A percentile compares a stretch with the other conserved stretches of the same genome.
phyloP scores from a whole-genome alignment of 495 filamentous ascomycete species.

The Neurospora sp. region DNA sequence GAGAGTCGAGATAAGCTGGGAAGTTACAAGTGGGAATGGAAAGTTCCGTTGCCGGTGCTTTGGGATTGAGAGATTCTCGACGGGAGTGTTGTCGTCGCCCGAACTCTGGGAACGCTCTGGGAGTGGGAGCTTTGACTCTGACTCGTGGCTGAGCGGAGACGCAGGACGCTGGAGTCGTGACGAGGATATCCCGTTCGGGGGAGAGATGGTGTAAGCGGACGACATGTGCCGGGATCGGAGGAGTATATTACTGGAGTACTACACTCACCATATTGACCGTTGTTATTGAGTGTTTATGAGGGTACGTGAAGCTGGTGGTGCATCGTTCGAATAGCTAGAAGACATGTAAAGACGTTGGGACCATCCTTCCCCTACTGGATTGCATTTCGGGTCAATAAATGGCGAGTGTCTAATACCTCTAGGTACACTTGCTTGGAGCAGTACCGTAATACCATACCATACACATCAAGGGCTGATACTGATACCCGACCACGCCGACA shows the following conservation, averaged over 20 bases:
- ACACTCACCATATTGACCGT: not conserved
- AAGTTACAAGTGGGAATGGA: not conserved
- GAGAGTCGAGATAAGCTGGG: not conserved
- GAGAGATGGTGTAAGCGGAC: not conserved
- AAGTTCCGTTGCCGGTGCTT: not conserved
- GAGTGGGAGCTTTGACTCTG: not conserved
- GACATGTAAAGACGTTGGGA: no score
- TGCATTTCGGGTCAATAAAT: no score
- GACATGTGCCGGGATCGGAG: not conserved
- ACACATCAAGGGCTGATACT: not conserved
- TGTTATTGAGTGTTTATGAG: not conserved
- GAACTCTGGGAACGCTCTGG: not conserved
- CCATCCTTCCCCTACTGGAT: no score
- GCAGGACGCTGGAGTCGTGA: not conserved
- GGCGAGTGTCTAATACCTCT: no score
- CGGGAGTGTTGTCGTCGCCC: not conserved
- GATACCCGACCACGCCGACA: not conserved
- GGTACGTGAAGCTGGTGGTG: no score
- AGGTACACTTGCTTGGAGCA: not conserved
- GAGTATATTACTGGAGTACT: no score
- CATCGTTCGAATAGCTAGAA: no score
- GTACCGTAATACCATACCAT: not conserved
- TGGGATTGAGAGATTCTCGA: not conserved
- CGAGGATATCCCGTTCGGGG: not conserved
- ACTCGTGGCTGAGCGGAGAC: not conserved